Evolutionary conservation across 2,329 filamentous ascomycete species (phyloP), one percentile per base, ranked within the genome.

Genomic region (Akanthomyces dipterigenus): DNA sequence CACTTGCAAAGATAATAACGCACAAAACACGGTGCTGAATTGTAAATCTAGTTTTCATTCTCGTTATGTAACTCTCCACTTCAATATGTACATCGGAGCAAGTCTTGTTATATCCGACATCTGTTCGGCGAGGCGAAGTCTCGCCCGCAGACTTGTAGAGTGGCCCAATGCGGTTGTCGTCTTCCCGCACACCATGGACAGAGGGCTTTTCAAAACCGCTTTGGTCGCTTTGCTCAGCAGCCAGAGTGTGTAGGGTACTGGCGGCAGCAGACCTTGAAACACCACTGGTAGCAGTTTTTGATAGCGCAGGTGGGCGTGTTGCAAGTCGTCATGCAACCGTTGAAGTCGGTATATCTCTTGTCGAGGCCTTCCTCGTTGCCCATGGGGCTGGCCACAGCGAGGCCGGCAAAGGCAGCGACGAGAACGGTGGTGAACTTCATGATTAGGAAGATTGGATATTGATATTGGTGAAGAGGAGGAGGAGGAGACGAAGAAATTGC

Each of bases 211-310:
- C 20, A 36, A 40, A 14, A 28, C 22, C 34, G 24, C 20, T 5
- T 53, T 53, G n/a, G 49, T 53, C 16, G 31, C 20, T 55, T 24
- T 36, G 22, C 34, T 38, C 42, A 56, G 31, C 20, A 48, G 31
- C 28, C 22, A 3, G 36, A 5, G 24, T 54, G 22, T 7, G 14
- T 11, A 38, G 55, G 55, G 34, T 38, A 57, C 31, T 8, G 4
- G 5, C 7, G 1, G 49, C 61, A 63, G 43, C 61, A 63, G 28
- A 63, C 43, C 1, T 16, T n/a, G 5, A 14, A 22, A 56, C 61
- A 63, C 61, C 61, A 63, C 12, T 46, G n/a, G 8, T 55, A 55
- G n/a, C 61, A 63, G 22, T 63, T 16, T n/a, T 60, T 60, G 9
- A 63, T 63, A 2, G 31, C 61, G 36, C 61, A 63, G 8, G 22